Evolutionary conservation across 495 filamentous ascomycete genomes (phyloP).

Genomic region (Penicillium angulare): DNA sequence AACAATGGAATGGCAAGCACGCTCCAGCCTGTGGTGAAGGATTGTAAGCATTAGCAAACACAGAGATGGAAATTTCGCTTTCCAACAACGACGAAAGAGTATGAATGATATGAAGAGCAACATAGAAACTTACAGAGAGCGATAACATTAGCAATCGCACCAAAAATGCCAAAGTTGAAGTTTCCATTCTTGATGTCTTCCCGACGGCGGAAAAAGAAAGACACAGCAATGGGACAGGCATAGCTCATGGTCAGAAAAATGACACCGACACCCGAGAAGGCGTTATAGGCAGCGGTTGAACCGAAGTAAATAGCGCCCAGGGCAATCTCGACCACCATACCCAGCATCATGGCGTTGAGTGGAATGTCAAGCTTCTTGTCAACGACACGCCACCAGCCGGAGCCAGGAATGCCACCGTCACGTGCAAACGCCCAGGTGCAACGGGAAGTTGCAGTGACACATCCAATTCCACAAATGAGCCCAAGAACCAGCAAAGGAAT

Average conservation of each 20-base stretch:
- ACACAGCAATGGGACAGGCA: constrained; percentile 51
- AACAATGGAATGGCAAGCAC: constrained; percentile 55
- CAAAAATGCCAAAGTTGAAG: constrained; percentile 57
- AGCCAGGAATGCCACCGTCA: constrained; percentile 59
- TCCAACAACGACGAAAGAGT: too few relatives aligned
- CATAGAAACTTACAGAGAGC: constrained; percentile 44
- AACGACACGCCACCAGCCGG: constrained; percentile 54
- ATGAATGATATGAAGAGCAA: too few relatives aligned
- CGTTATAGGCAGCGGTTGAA: constrained; percentile 55
- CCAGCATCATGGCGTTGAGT: constrained; percentile 48
- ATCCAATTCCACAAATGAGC: constrained; percentile 61
- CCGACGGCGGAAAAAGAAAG: constrained; percentile 48
- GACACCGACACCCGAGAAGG: constrained; percentile 59
- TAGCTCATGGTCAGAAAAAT: constrained; percentile 57
- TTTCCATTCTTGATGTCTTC: constrained; percentile 49
- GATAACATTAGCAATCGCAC: constrained; percentile 53
- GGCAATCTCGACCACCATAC: constrained; percentile 49
- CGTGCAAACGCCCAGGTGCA: constrained; percentile 71
- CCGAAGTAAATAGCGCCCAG: constrained; percentile 59
- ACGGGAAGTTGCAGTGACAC: constrained; percentile 66
- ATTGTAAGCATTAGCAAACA: too few relatives aligned
- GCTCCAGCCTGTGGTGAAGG: constrained; percentile 52
- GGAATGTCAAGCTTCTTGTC: constrained; percentile 51
- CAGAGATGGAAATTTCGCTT: too few relatives aligned
- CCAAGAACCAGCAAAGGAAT: constrained; percentile 67